phyloP scores from a whole-genome alignment of 1,284 basidiomycete genomes.

The Acaromyces ingoldii region DNA sequence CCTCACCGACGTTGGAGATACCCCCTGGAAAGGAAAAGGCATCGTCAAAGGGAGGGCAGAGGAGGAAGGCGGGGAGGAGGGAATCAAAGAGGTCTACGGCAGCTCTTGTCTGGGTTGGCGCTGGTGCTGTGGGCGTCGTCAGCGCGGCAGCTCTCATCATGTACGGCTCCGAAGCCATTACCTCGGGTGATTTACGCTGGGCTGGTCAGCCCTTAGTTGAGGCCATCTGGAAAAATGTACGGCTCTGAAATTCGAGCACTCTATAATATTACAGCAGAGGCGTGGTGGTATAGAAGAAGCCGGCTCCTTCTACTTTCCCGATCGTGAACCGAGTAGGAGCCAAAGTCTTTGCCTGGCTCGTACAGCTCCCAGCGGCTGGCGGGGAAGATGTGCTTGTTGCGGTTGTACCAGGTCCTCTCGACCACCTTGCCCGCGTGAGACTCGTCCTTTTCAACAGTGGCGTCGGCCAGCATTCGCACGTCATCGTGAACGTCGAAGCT shows the following conservation, averaged over 20 bases:
- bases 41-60: not conserved
- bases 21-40: no score
- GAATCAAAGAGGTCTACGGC: not conserved
- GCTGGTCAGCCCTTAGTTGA: no score
- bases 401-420: constrained; percentile 84
- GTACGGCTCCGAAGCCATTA: constrained; percentile 1
- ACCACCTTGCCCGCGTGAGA: constrained; percentile 98
- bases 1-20: no score
- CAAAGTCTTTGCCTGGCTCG: constrained; percentile 41
- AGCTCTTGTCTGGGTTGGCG: not conserved
- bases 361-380: constrained; percentile 56
- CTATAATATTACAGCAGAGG: no score
- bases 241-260: no score
- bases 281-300: no score
- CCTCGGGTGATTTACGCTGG: no score
- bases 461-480: constrained; percentile 88
- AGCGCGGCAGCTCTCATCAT: constrained; percentile 1
- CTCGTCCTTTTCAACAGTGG: constrained; percentile 94
- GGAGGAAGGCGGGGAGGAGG: not conserved
- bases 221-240: no score
- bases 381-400: constrained; percentile 96
- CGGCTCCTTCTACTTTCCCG: constrained; percentile 9
- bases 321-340: constrained; percentile 36
- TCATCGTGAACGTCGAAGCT: constrained; percentile 99
- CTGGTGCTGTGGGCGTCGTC: not conserved